phyloP scores from a whole-genome alignment of 75 land plant genomes.

The Larix kaempferi region DNA sequence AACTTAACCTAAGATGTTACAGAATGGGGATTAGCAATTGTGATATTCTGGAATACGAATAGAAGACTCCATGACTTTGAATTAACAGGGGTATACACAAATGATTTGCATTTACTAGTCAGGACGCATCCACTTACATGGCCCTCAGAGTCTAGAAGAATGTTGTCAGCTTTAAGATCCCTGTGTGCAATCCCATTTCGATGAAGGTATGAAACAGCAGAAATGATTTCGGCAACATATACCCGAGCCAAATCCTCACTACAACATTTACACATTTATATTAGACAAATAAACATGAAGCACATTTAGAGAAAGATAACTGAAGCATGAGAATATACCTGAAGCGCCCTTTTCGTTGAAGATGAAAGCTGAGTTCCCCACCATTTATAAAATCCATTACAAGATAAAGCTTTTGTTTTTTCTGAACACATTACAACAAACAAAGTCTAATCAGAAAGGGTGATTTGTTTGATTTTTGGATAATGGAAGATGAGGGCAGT shows the following conservation, averaged over 20 bases:
- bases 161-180: conserved; percentile 38
- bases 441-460: conserved; percentile 22
- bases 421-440: too few species aligned
- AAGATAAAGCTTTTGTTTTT: conserved; percentile 8
- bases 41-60: too few species aligned
- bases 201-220: conserved; percentile 30
- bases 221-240: conserved; percentile 39
- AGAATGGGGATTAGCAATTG: too few species aligned
- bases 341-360: conserved; percentile 79
- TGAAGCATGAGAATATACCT: conserved; percentile 32
- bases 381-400: conserved; percentile 91
- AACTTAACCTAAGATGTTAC: too few species aligned
- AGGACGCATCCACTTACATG: too few species aligned
- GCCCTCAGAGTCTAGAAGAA: conserved; percentile 15
- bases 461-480: not conserved
- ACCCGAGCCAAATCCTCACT: not conserved
- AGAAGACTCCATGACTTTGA: too few species aligned
- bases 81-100: too few species aligned
- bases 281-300: too few species aligned
- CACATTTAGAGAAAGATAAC: too few species aligned
- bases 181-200: conserved; percentile 27
- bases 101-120: too few species aligned
- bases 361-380: conserved; percentile 93
- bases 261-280: too few species aligned
- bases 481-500: too few species aligned